Conservation (phyloP, 345 rosid genomes). For the Populus davidiana region DNA sequence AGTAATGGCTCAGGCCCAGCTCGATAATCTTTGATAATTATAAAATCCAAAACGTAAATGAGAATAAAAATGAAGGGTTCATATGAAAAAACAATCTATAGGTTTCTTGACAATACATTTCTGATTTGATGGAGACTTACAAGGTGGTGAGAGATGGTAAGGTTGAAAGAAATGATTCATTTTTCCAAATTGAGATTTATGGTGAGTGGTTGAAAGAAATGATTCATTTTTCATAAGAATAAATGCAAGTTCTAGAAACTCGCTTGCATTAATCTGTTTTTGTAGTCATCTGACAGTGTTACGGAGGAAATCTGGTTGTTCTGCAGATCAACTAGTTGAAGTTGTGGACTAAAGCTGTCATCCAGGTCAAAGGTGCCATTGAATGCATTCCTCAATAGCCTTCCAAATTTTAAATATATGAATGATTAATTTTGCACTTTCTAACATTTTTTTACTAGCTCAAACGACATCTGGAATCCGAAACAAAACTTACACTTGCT, state of each 20-base stretch:
- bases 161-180: too few relatives aligned
- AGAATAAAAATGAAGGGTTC: too few relatives aligned
- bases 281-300: conserved; percentile 44
- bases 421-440: neutral
- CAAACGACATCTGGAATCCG: neutral
- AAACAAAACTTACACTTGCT: conserved; percentile 66
- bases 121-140: too few relatives aligned
- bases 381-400: conserved; percentile 66
- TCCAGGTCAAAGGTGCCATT: conserved; percentile 57
- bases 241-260: neutral
- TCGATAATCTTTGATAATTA: too few relatives aligned
- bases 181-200: neutral
- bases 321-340: conserved; percentile 71
- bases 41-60: too few relatives aligned
- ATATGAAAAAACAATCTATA: too few relatives aligned
- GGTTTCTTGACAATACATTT: too few relatives aligned
- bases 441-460: neutral
- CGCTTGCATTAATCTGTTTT: conserved; percentile 58
- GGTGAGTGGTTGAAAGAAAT: neutral
- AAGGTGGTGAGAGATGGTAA: too few relatives aligned
- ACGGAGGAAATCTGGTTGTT: conserved; percentile 70
- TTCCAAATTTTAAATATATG: conserved; percentile 24
- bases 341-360: conserved; percentile 47
- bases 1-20: too few relatives aligned
- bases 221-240: neutral